Evolutionary conservation across 2,329 filamentous ascomycete genomes (phyloP).

Genomic region (Mycosphaerelloides madeirae): DNA sequence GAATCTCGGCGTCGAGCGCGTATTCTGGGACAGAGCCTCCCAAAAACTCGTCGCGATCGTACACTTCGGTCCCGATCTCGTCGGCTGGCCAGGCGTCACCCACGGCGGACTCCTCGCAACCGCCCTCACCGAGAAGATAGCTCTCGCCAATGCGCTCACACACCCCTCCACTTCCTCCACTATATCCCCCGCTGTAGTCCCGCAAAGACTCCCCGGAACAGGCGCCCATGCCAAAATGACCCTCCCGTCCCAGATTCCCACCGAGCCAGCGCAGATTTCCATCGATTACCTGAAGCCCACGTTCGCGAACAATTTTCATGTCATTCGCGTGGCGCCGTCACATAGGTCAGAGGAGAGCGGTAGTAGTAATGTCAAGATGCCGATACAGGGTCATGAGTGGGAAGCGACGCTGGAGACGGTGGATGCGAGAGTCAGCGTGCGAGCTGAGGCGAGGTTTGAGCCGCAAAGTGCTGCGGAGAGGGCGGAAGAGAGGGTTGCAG

Average conservation of each 20-base stretch:
- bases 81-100: conserved; percentile 66
- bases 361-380: conserved; percentile 22
- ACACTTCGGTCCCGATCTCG: conserved; percentile 60
- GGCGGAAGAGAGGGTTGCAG: conserved; percentile 16
- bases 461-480: conserved; percentile 19
- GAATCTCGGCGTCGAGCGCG: conserved; percentile 49
- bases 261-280: conserved; percentile 37
- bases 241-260: conserved; percentile 6
- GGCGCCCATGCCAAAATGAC: conserved; percentile 31
- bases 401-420: conserved; percentile 51
- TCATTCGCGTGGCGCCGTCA: conserved; percentile 49
- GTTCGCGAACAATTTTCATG: conserved; percentile 58
- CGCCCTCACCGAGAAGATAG: conserved; percentile 63
- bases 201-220: conserved; percentile 29
- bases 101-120: conserved; percentile 69
- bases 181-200: conserved; percentile 20
- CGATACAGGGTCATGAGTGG: conserved; percentile 41
- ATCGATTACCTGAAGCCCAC: conserved; percentile 61
- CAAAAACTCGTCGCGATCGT: conserved; percentile 60
- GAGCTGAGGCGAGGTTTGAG: conserved; percentile 40
- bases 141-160: conserved; percentile 58
- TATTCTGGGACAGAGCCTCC: conserved; percentile 59
- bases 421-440: conserved; percentile 52
- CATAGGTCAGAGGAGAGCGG: conserved; percentile 9
- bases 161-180: conserved; percentile 10